Conservation (phyloP, 768 basidiomycete genomes). For the Lentinus brumalis region DNA sequence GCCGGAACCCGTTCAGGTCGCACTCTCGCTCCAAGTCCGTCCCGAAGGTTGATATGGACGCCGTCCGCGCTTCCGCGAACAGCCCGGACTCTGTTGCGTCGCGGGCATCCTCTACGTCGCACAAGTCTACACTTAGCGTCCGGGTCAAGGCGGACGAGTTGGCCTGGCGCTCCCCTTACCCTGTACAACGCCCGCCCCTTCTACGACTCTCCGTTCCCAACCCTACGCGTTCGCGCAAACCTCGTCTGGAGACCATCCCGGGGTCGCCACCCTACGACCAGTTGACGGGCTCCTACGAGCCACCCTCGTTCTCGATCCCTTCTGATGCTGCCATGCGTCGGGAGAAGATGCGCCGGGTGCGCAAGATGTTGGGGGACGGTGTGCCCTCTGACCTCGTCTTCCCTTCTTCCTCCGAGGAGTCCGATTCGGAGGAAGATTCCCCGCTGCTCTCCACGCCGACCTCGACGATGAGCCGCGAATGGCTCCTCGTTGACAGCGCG, state of each 20-base stretch:
- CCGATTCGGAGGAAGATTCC: conserved; percentile 19
- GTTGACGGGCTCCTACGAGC: neutral
- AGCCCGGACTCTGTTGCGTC: conserved; percentile 19
- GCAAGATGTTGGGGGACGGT: conserved; percentile 61
- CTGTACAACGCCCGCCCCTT: conserved; percentile 25
- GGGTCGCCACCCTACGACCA: conserved; percentile 19
- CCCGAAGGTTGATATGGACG: conserved; percentile 10
- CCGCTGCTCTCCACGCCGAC: conserved; percentile 16
- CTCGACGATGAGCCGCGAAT: conserved; percentile 12
- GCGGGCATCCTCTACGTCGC: conserved; percentile 12
- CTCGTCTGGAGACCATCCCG: conserved; percentile 19
- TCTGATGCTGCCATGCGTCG: conserved; percentile 45
- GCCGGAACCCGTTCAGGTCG: conserved; percentile 5
- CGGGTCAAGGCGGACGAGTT: conserved; percentile 10
- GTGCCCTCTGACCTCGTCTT: conserved; percentile 67
- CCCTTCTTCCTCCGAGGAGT: conserved; percentile 30
- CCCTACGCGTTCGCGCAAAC: conserved; percentile 11
- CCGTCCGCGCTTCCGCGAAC: conserved; percentile 5
- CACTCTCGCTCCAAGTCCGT: conserved; percentile 20
- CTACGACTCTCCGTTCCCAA: conserved; percentile 19
- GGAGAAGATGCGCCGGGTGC: conserved; percentile 64
- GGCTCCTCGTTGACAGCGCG: conserved; percentile 11
- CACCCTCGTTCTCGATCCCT: conserved; percentile 40
- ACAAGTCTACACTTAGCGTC: conserved; percentile 11
- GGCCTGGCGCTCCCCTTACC: conserved; percentile 24